A percentile compares a stretch with the other conserved stretches of the same genome.
Evolutionary conservation across 139 green algal species (phyloP).

Genomic region (Edaphochlamys debaryana): DNA sequence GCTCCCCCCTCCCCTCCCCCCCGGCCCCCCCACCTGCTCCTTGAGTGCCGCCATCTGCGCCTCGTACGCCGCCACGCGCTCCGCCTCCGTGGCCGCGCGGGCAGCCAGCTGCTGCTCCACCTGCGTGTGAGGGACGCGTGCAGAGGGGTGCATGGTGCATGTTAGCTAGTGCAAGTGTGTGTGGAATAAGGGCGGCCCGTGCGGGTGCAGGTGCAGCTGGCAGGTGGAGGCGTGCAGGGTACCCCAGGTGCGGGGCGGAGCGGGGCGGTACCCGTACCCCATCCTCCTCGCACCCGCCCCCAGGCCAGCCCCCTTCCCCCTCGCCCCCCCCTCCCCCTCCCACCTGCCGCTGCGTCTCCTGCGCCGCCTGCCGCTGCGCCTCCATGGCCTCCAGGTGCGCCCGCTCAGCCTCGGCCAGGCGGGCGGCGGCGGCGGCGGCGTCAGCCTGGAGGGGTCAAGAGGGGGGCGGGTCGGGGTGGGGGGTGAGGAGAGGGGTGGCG

Average conservation of each 20-base stretch:
- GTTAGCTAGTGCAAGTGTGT: not conserved
- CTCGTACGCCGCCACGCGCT: constrained; percentile 13
- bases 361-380: not conserved
- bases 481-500: too few species aligned
- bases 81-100: constrained; percentile 1
- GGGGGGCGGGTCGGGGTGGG: too few species aligned
- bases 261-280: too few species aligned
- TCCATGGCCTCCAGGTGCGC: constrained; percentile 30
- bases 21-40: constrained; percentile 2
- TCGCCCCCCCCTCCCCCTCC: too few species aligned
- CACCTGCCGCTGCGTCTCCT: constrained; percentile 26
- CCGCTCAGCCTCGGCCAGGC: constrained; percentile 1
- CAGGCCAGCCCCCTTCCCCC: too few species aligned
- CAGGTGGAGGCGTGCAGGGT: too few species aligned
- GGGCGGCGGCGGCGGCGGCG: not conserved
- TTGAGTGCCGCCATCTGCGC: constrained; percentile 9
- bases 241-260: too few species aligned
- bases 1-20: too few species aligned
- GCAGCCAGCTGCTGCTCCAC: constrained; percentile 5
- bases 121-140: not conserved
- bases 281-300: too few species aligned
- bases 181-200: too few species aligned
- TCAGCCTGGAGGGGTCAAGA: not conserved
- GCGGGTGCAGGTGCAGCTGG: too few species aligned
- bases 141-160: not conserved